Conservation (phyloP, 768 basidiomycete species). For the Naganishia vishniacii region DNA sequence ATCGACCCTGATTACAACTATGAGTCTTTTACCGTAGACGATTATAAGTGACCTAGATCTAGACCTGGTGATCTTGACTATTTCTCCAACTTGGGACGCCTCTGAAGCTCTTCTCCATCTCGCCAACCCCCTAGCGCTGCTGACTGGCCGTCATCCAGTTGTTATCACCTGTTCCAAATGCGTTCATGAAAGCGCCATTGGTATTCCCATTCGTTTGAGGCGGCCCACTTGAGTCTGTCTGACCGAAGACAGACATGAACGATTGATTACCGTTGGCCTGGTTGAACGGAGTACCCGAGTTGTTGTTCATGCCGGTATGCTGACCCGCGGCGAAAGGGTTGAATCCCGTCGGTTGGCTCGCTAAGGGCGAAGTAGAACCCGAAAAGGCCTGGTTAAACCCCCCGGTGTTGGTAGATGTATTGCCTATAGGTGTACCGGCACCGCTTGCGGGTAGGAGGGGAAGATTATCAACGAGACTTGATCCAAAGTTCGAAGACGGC, state of each 20-base stretch:
- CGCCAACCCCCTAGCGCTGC: background rate
- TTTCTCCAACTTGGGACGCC: too few species aligned
- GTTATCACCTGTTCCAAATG: constrained; percentile 15
- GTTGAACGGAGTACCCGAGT: background rate
- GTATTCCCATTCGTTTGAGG: background rate
- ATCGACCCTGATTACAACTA: too few species aligned
- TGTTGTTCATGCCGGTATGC: constrained; percentile 7
- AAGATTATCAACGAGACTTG: constrained; percentile 64
- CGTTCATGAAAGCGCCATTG: constrained; percentile 16
- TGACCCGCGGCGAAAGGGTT: constrained; percentile 19
- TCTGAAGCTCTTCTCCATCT: background rate
- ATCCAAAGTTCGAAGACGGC: constrained; percentile 73
- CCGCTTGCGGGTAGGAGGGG: constrained; percentile 63
- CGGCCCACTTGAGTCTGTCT: background rate
- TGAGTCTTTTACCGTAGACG: too few species aligned
- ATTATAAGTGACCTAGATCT: too few species aligned
- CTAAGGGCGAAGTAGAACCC: background rate
- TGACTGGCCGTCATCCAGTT: constrained; percentile 21
- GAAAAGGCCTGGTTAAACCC: background rate
- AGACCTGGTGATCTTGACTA: too few species aligned
- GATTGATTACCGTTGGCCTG: constrained; percentile 7
- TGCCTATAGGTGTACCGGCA: background rate
- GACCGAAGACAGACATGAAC: constrained; percentile 21
- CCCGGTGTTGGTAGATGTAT: background rate
- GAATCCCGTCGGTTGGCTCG: constrained; percentile 20